A percentile compares a stretch with the other conserved stretches of the same genome.
Conservation (phyloP, 306 rosid genomes). For the Potentilla sterilis region DNA sequence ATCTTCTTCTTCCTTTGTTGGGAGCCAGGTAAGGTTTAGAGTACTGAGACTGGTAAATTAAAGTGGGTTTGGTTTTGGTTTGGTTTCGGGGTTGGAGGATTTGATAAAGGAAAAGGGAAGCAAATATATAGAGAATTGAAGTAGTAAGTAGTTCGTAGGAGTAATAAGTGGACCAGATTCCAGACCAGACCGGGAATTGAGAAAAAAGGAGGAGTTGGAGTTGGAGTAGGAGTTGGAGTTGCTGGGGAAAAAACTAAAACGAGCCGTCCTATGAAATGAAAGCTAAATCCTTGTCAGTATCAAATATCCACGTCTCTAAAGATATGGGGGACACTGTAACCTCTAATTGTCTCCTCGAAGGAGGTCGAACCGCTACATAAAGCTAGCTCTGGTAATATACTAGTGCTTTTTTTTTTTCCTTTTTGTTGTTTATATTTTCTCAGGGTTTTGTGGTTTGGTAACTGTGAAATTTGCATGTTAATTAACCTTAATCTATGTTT, state of each 20-base stretch:
- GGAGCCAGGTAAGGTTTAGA: conserved; percentile 32
- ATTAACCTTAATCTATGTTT: neutral
- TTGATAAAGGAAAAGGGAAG: conserved; percentile 17
- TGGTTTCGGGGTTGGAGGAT: too few relatives aligned
- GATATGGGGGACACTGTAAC: conserved; percentile 49
- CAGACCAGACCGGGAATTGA: conserved; percentile 24
- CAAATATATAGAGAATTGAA: conserved; percentile 18
- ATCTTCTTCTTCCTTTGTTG: conserved; percentile 43
- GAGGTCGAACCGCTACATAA: conserved; percentile 44
- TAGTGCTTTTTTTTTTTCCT: conserved; percentile 8
- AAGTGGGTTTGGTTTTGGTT: conserved; percentile 1
- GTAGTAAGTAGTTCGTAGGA: too few relatives aligned
- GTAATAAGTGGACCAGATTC: too few relatives aligned
- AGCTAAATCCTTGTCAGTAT: conserved; percentile 50
- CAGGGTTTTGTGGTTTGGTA: neutral
- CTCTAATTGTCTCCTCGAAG: conserved; percentile 74
- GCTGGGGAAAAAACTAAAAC: conserved; percentile 31
- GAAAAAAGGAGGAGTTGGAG: conserved; percentile 33
- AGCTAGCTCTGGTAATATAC: conserved; percentile 39
- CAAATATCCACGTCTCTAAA: conserved; percentile 32
- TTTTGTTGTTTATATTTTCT: conserved; percentile 3
- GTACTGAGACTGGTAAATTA: conserved; percentile 10
- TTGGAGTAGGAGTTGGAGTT: neutral
- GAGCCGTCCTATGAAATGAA: conserved; percentile 44
- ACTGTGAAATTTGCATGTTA: neutral